Evolutionary conservation across 2,329 filamentous ascomycete species (phyloP).

Genomic region (Mycocentrospora acerina): DNA sequence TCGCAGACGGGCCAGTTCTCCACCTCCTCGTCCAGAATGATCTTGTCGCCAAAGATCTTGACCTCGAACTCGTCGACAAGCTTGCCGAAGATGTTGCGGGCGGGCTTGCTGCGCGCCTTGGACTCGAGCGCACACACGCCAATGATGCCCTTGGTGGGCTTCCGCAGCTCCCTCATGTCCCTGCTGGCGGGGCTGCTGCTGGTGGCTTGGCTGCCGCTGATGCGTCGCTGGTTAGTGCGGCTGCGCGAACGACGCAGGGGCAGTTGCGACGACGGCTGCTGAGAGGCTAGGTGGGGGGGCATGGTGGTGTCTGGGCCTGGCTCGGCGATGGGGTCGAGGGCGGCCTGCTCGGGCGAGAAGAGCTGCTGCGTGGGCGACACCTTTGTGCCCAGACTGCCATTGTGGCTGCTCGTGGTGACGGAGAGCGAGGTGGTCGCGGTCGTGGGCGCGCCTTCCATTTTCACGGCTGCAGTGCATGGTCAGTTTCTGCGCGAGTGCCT

Average conservation of each 20-base stretch:
- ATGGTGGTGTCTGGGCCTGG: conserved; percentile 9
- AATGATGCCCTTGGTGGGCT: conserved; percentile 64
- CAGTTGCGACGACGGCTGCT: conserved; percentile 14
- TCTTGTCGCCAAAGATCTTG: conserved; percentile 97
- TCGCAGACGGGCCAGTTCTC: conserved; percentile 97
- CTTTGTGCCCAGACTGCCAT: conserved; percentile 42
- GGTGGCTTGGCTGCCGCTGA: conserved; percentile 78
- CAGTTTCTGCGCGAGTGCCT: too few relatives aligned
- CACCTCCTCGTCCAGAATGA: conserved; percentile 93
- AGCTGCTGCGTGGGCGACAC: conserved; percentile 42
- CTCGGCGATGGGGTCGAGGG: conserved; percentile 5
- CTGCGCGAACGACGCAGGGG: conserved; percentile 39
- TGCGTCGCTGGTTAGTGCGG: conserved; percentile 65
- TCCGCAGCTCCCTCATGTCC: conserved; percentile 55
- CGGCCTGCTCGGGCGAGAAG: conserved; percentile 33
- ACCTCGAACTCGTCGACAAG: conserved; percentile 95
- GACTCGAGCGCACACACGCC: conserved; percentile 94
- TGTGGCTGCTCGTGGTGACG: conserved; percentile 48
- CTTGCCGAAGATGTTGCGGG: conserved; percentile 90
- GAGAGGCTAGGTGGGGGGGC: conserved; percentile 15
- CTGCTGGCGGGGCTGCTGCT: conserved; percentile 76
- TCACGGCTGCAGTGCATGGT: conserved; percentile 13
- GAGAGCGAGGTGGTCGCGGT: conserved; percentile 48
- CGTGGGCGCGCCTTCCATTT: conserved; percentile 37
- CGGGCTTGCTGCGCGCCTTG: conserved; percentile 95